A percentile compares a stretch with the other conserved stretches of the same genome.
Conservation (phyloP, 2,329 filamentous ascomycete species). For the Penicillium griseofulvum region DNA sequence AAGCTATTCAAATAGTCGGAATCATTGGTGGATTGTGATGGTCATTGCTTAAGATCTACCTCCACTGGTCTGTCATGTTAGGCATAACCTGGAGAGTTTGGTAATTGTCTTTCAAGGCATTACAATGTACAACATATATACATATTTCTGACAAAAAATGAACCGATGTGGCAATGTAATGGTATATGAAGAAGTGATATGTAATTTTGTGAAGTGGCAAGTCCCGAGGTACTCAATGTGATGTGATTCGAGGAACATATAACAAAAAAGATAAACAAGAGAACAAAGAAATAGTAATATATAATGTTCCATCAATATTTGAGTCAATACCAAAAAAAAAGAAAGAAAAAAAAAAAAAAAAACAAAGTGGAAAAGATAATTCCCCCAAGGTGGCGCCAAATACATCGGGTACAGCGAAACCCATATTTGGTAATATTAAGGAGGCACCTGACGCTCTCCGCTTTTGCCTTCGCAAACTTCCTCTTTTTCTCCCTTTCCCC, state of each 20-base stretch:
- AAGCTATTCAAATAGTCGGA: slow-evolving; percentile 11
- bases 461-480: slow-evolving; percentile 23
- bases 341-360: background rate
- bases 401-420: slow-evolving; percentile 16
- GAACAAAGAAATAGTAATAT: slow-evolving; percentile 12
- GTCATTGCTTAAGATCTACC: slow-evolving; percentile 11
- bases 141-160: background rate
- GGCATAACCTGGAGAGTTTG: background rate
- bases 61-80: slow-evolving; percentile 5
- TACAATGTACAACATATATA: background rate
- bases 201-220: slow-evolving; percentile 7
- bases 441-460: slow-evolving; percentile 31
- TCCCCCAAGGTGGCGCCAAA: slow-evolving; percentile 13
- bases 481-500: slow-evolving; percentile 20
- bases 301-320: slow-evolving; percentile 9
- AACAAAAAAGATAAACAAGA: background rate
- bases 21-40: slow-evolving; percentile 10
- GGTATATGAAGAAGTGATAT: slow-evolving; percentile 6
- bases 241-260: background rate
- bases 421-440: slow-evolving; percentile 27
- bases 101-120: background rate
- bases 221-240: slow-evolving; percentile 3
- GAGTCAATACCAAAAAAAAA: no score
- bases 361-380: slow-evolving; percentile 16
- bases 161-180: background rate